Evolutionary conservation across 2,329 filamentous ascomycete genomes (phyloP).

Genomic region (Dothideomycetes sp.): DNA sequence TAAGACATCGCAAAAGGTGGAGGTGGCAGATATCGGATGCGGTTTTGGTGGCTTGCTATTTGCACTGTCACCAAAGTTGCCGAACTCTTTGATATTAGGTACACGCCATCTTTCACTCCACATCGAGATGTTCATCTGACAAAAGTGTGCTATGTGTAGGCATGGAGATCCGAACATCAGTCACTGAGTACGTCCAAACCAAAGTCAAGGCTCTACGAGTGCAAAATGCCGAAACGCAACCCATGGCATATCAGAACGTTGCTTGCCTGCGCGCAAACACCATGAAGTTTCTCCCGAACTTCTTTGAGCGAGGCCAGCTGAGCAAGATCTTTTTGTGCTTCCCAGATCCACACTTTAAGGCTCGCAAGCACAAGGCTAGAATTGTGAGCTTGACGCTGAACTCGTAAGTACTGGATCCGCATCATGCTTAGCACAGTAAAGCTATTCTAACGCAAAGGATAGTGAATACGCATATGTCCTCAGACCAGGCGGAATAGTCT

Average conservation of each 20-base stretch:
- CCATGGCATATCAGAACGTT: conserved; percentile 63
- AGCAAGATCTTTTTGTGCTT: conserved; percentile 96
- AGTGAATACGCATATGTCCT: conserved; percentile 81
- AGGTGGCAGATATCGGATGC: conserved; percentile 93
- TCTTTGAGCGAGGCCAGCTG: conserved; percentile 73
- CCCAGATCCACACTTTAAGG: conserved; percentile 96
- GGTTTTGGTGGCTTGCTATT: conserved; percentile 89
- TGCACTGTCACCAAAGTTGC: conserved; percentile 69
- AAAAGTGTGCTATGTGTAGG: conserved; percentile 38
- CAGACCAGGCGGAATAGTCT: conserved; percentile 72
- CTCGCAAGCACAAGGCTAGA: conserved; percentile 89
- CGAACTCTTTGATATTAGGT: conserved; percentile 76
- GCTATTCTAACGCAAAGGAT: not conserved
- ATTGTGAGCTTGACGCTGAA: conserved; percentile 84
- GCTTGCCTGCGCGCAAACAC: conserved; percentile 84
- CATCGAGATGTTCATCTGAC: not conserved
- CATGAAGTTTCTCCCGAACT: conserved; percentile 99
- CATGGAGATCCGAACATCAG: conserved; percentile 84
- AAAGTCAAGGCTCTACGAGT: conserved; percentile 69
- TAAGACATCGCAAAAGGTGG: conserved; percentile 57
- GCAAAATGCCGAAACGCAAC: conserved; percentile 14
- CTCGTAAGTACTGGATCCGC: conserved; percentile 30
- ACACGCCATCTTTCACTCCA: conserved; percentile 18
- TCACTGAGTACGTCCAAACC: conserved; percentile 82
- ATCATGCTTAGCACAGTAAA: not conserved